Conservation (phyloP, 2,329 filamentous ascomycete species). For the Pseudogymnoascus sp. region DNA sequence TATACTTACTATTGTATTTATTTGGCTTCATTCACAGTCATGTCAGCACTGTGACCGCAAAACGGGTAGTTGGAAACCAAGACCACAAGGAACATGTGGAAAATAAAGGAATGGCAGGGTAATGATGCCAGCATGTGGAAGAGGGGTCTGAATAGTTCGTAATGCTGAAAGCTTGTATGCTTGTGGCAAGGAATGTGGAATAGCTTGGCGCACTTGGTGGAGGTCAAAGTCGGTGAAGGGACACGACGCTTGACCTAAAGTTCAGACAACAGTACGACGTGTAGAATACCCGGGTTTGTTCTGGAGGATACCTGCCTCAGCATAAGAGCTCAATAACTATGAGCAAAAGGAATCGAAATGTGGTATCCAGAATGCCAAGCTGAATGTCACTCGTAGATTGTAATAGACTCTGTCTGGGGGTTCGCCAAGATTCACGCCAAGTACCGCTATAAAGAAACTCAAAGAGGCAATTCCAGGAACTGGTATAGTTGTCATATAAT, state of each 20-base stretch:
- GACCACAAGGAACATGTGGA: neutral
- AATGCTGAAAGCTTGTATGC: neutral
- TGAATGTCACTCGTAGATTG: slow-evolving; percentile 1
- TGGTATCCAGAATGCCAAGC: neutral
- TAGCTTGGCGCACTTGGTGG: neutral
- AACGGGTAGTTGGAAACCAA: neutral
- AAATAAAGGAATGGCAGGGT: neutral
- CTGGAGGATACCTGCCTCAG: neutral
- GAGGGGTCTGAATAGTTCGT: neutral
- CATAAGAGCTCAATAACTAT: neutral
- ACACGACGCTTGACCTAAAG: neutral
- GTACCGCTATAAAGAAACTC: neutral
- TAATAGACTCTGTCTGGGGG: neutral
- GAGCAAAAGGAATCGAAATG: neutral
- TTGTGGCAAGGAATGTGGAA: neutral
- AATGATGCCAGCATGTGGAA: neutral
- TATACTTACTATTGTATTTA: neutral
- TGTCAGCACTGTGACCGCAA: neutral
- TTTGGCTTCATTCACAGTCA: neutral
- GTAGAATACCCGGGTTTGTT: neutral
- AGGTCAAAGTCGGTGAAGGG: neutral
- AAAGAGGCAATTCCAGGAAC: neutral
- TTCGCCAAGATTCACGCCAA: neutral
- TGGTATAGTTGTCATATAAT: neutral
- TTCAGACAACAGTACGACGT: neutral